Evolutionary conservation across 495 filamentous ascomycete species (phyloP).

Genomic region (Penicillium lagena): DNA sequence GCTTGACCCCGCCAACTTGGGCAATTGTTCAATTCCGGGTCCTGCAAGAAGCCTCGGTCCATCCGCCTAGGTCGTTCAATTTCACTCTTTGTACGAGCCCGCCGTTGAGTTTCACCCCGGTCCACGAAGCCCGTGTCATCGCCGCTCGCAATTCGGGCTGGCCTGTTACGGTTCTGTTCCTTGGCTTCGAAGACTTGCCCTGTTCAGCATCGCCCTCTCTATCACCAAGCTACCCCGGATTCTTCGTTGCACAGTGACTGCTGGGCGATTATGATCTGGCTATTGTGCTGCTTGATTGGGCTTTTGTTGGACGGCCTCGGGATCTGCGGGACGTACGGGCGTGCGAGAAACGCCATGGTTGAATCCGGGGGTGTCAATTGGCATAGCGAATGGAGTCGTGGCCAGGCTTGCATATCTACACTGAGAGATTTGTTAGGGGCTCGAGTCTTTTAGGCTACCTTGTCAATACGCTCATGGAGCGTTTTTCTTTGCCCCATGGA

Average conservation of each 20-base stretch:
- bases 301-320: background rate
- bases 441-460: too few species aligned
- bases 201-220: background rate
- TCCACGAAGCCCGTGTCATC: conserved; percentile 9
- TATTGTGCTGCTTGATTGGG: background rate
- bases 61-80: background rate
- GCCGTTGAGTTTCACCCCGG: conserved; percentile 21
- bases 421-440: too few species aligned
- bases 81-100: conserved; percentile 7
- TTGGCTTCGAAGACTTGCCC: conserved; percentile 4
- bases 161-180: conserved; percentile 5
- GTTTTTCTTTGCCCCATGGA: too few species aligned
- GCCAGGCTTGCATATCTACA: too few species aligned
- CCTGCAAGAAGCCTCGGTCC: conserved; percentile 2
- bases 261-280: too few species aligned
- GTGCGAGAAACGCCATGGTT: background rate
- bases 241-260: conserved; percentile 1
- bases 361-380: background rate
- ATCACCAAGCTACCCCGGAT: conserved; percentile 8
- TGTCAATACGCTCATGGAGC: too few species aligned
- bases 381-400: too few species aligned
- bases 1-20: conserved; percentile 13
- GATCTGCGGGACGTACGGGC: background rate
- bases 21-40: conserved; percentile 5
- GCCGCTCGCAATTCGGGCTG: conserved; percentile 17